Evolutionary conservation across 2,329 filamentous ascomycete genomes (phyloP).

Genomic region (Clathrospora elynae): DNA sequence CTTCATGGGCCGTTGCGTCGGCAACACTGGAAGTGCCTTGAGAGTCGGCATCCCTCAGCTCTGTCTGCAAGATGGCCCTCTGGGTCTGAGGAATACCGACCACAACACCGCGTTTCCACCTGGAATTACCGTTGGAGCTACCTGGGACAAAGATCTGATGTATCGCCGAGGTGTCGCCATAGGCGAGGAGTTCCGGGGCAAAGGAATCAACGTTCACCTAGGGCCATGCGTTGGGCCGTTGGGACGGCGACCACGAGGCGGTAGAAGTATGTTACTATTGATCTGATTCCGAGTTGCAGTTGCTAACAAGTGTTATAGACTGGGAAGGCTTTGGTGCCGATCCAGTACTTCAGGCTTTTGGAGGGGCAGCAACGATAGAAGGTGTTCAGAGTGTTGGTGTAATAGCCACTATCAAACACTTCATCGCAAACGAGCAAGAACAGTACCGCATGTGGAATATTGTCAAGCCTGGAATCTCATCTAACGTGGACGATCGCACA

Average conservation of each 20-base stretch:
- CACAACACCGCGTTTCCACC: constrained; percentile 78
- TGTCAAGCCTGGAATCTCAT: constrained; percentile 44
- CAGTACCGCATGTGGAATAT: constrained; percentile 54
- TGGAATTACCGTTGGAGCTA: constrained; percentile 77
- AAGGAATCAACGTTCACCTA: constrained; percentile 73
- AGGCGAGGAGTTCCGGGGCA: constrained; percentile 73
- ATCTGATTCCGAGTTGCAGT: background rate
- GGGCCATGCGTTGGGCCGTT: constrained; percentile 73
- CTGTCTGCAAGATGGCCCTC: constrained; percentile 66
- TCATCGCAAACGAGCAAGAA: constrained; percentile 74
- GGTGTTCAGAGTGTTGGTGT: constrained; percentile 76
- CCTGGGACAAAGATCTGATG: constrained; percentile 74
- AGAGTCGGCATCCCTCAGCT: constrained; percentile 74
- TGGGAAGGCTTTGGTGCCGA: constrained; percentile 78
- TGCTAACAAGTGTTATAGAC: constrained; percentile 36
- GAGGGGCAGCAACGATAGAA: constrained; percentile 75
- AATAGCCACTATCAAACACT: constrained; percentile 73
- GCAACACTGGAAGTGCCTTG: constrained; percentile 73
- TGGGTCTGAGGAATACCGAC: constrained; percentile 74
- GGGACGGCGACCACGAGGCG: constrained; percentile 66
- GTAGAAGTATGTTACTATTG: constrained; percentile 55
- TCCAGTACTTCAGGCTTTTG: constrained; percentile 73
- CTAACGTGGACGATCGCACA: constrained; percentile 76
- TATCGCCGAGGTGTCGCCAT: constrained; percentile 70
- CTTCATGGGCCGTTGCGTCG: constrained; percentile 73